Conservation (phyloP, 352 stramenopile species). For the Phytophthora pluvialis region DNA sequence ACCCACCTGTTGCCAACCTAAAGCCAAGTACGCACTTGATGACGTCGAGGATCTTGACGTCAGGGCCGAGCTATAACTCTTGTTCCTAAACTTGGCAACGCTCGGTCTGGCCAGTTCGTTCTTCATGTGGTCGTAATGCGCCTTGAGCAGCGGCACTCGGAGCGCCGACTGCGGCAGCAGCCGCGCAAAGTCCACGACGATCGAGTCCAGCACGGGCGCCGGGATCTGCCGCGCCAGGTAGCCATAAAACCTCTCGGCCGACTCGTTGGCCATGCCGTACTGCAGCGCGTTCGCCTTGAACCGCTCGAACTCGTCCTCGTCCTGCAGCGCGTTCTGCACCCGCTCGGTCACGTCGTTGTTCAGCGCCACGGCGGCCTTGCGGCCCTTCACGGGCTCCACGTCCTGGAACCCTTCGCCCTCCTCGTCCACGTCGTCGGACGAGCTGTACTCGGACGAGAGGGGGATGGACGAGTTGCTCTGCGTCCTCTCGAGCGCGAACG, state of each 20-base stretch:
- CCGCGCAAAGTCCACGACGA: constrained; percentile 84
- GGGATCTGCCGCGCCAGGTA: constrained; percentile 70
- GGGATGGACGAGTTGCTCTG: constrained; percentile 51
- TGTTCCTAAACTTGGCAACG: constrained; percentile 52
- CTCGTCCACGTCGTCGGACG: constrained; percentile 52
- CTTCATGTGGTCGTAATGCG: constrained; percentile 66
- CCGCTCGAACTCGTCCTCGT: constrained; percentile 68
- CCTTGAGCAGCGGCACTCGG: constrained; percentile 72
- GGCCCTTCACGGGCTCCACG: constrained; percentile 76
- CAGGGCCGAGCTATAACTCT: constrained; percentile 67
- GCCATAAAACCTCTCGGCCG: constrained; percentile 65
- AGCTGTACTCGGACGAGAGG: constrained; percentile 54
- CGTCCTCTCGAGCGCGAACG: constrained; percentile 49
- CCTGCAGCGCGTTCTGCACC: constrained; percentile 54
- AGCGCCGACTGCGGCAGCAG: constrained; percentile 66
- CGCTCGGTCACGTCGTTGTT: constrained; percentile 83
- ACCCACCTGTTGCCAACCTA: not conserved
- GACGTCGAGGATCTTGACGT: constrained; percentile 40
- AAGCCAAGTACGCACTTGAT: constrained; percentile 31
- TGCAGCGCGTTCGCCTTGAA: constrained; percentile 83
- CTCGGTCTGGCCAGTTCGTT: constrained; percentile 34
- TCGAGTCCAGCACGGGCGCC: constrained; percentile 58
- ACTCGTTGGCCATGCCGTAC: constrained; percentile 76
- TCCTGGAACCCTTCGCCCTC: constrained; percentile 70
- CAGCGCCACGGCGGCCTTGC: constrained; percentile 72